Evolutionary conservation across 768 basidiomycete species (phyloP), one percentile per base, ranked within the genome.

Genomic region (Mrakia frigida): DNA sequence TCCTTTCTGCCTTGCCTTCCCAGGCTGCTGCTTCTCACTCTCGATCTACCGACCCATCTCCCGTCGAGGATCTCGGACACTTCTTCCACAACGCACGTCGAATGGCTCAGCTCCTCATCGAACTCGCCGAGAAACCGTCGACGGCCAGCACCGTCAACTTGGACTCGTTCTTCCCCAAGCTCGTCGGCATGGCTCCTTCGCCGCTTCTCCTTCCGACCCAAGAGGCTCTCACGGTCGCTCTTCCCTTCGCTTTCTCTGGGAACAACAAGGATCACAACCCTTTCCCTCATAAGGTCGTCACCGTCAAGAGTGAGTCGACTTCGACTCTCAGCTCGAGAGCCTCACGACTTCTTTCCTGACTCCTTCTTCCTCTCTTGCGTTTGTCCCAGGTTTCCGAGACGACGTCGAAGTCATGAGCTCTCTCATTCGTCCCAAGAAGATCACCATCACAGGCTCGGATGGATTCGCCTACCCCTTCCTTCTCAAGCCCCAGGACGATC

Each of bases 401-500:
- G 91, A 92, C 33, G 88, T 98, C 78, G 90, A 91, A 43, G 84
- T 99, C 81, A 98, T 99, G 95, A 87, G 86, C 28, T 97, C 97
- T 6, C 84, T 98, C 35, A 92, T 93, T 39, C 91, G 89, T 81
- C 97, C 97, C 7, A 90, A 93, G 80, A 97, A 96, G 84, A 88
- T 99, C 77, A 90, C 89, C 0, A 90, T 98, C 68, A 85, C 84
- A 39, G 95, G 93, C 0, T 90, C 88, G 79, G 89, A 98, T 81
- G 94, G 94, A 1, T 88, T 90, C 75, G 85, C 84, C 16, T 98
- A 98, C 85, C 90, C 89, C 84, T 98, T 98, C 86, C 86, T 99
- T 10, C 93, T 92, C 72, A 99, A 99, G 83, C 96, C 96, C 11
- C 93, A 94, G 83, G 97, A 99, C 82, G 97, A 99, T 84, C 86